Conservation (phyloP, 1,284 basidiomycete genomes). For the Puccinia horiana region DNA sequence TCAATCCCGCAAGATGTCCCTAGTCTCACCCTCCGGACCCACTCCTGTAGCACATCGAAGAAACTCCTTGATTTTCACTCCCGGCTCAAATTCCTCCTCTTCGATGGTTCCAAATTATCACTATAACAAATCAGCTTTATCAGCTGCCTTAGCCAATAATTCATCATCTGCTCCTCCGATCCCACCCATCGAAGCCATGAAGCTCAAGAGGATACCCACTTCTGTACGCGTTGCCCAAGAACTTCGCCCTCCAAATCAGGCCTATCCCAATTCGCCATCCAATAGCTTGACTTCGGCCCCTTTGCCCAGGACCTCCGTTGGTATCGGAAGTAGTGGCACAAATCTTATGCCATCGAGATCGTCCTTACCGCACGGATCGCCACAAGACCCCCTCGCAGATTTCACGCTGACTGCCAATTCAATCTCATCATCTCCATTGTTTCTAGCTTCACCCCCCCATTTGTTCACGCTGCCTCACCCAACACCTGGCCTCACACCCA, state of each 20-base stretch:
- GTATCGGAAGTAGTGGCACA: slow-evolving; percentile 51
- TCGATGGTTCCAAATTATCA: slow-evolving; percentile 38
- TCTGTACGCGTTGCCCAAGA: slow-evolving; percentile 63
- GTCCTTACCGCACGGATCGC: slow-evolving; percentile 54
- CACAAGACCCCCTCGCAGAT: slow-evolving; percentile 52
- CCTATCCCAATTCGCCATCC: slow-evolving; percentile 35
- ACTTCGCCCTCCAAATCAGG: slow-evolving; percentile 53
- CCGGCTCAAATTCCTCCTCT: slow-evolving; percentile 24
- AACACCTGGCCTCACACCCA: neutral
- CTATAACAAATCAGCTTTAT: slow-evolving; percentile 47
- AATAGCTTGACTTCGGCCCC: slow-evolving; percentile 20
- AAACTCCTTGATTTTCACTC: slow-evolving; percentile 48
- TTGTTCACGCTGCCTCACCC: neutral
- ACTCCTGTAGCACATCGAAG: slow-evolving; percentile 23
- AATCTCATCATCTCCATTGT: slow-evolving; percentile 4
- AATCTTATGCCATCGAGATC: slow-evolving; percentile 52
- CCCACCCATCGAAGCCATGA: slow-evolving; percentile 60
- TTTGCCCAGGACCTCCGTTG: slow-evolving; percentile 52
- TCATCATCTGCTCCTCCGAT: slow-evolving; percentile 41
- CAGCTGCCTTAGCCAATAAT: slow-evolving; percentile 48
- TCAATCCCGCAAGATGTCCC: slow-evolving; percentile 28
- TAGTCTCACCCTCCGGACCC: slow-evolving; percentile 14
- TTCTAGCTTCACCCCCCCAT: neutral
- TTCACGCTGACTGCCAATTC: slow-evolving; percentile 21
- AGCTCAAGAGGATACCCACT: slow-evolving; percentile 63